Percentiles rank a stretch among this genome's conserved stretches.
phyloP scores from a whole-genome alignment of 345 rosid genomes.

The Citrus inodora region DNA sequence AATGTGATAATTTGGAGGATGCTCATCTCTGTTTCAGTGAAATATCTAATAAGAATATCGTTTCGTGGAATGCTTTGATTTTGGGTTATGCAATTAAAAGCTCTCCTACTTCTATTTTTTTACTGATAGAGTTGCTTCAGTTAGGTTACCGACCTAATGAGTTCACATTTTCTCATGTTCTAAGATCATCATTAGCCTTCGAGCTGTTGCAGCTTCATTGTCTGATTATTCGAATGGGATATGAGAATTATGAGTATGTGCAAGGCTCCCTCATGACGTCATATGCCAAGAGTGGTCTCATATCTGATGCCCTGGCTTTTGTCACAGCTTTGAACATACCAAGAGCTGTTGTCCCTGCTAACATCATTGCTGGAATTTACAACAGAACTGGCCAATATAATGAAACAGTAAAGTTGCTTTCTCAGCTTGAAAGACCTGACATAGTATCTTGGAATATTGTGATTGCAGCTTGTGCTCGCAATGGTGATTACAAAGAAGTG shows the following conservation, averaged over 20 bases:
- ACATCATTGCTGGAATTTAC: constrained; percentile 64
- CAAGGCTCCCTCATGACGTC: constrained; percentile 68
- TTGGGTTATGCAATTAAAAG: constrained; percentile 51
- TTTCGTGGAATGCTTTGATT: constrained; percentile 83
- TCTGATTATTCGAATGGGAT: constrained; percentile 62
- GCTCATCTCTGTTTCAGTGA: constrained; percentile 54
- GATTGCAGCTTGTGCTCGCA: constrained; percentile 71
- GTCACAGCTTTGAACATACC: constrained; percentile 30
- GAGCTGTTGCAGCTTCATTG: constrained; percentile 68
- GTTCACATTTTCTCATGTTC: constrained; percentile 65
- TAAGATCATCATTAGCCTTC: constrained; percentile 32
- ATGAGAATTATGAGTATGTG: constrained; percentile 53
- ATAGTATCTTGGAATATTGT: constrained; percentile 77
- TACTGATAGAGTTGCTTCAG: constrained; percentile 56
- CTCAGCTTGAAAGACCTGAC: constrained; percentile 68
- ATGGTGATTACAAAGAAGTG: constrained; percentile 46
- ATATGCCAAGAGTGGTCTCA: constrained; percentile 56
- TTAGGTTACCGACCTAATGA: constrained; percentile 63
- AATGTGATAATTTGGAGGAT: constrained; percentile 51
- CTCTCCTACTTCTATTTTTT: constrained; percentile 27
- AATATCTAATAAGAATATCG: constrained; percentile 56
- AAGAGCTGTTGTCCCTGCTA: constrained; percentile 40
- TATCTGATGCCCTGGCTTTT: constrained; percentile 52
- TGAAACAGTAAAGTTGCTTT: constrained; percentile 59
- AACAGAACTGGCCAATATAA: constrained; percentile 59